Conservation (phyloP, 2,329 filamentous ascomycete species). For the Aspergillus fischeri region DNA sequence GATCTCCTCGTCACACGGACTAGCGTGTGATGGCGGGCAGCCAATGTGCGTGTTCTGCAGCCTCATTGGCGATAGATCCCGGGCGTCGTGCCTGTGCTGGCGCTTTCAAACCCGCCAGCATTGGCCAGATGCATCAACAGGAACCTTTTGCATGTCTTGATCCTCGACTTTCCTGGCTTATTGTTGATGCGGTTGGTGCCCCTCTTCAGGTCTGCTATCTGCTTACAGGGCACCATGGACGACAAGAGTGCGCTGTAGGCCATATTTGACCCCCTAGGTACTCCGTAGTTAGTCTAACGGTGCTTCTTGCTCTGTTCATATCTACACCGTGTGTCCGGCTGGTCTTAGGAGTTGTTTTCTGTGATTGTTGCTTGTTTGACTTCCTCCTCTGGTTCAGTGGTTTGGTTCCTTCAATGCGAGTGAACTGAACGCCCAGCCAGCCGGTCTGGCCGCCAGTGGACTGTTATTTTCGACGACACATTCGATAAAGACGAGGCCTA, state of each 20-base stretch:
- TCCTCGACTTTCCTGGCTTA: constrained; percentile 14
- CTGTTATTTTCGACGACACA: not conserved
- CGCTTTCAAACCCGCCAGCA: constrained; percentile 31
- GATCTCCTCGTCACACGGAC: constrained; percentile 26
- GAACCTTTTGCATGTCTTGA: constrained; percentile 23
- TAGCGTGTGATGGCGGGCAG: constrained; percentile 32
- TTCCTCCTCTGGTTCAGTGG: constrained; percentile 7
- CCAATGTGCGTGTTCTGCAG: constrained; percentile 13
- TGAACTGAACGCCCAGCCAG: constrained; percentile 33
- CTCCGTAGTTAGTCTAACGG: not conserved
- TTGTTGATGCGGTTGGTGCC: constrained; percentile 21
- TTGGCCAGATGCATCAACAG: constrained; percentile 32
- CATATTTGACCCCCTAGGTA: constrained; percentile 1
- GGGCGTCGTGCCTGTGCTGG: constrained; percentile 22
- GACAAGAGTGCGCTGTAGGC: constrained; percentile 9
- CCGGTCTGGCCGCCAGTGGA: constrained; percentile 30
- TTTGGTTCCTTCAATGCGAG: constrained; percentile 19
- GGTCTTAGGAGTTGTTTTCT: constrained; percentile 16
- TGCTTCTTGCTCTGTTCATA: constrained; percentile 18
- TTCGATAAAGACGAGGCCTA: not conserved
- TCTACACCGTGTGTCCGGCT: constrained; percentile 24
- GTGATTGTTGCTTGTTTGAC: constrained; percentile 15
- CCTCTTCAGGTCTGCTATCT: constrained; percentile 19
- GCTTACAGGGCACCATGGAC: constrained; percentile 13
- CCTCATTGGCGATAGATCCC: constrained; percentile 27